Base-by-base conservation (phyloP, 768 basidiomycete species). In the Serendipita vermifera region DNA sequence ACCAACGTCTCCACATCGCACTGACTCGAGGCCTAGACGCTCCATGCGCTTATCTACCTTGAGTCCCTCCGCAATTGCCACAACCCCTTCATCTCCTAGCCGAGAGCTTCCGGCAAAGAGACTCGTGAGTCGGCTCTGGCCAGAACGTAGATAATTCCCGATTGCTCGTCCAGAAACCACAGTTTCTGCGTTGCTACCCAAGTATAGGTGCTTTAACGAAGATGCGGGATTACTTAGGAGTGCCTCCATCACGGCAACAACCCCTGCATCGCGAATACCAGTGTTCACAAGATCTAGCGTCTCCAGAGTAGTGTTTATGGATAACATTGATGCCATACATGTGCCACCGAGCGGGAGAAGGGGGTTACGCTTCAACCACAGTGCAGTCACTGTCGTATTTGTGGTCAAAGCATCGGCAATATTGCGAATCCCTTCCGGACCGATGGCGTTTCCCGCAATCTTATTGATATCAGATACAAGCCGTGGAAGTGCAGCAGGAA, bases 281-380 rank as follows among this genome's bases (percentile, higher is more conserved):
- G 59, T 60, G 55, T 58, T 60, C 38, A 59, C 59, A 33, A 60
- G 54, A 24, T 60, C 59, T 17, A 60, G 58, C 13, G 57, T 56
- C 35, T 58, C 38, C 11, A 60, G 55, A n/a, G 55, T 48, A 1
- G 40, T 56, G 31, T 60, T 60, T 2, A 32, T 20, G 22, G 38
- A 24, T 15, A 60, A 54, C 59, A 59, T 59, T 20, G 15, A 17
- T 22, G 58, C 40, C 15, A 60, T 17, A 33, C 38, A 29, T 5
- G n/a, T 20, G 5, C 54, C 58, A 22, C 59, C 59, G 5, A 29
- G 43, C n/a, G 59, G 53, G 7, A 59, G 59, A 31, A 60, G 54
- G n/a, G 55, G 55, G 39, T 60, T 60, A 27, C 59, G 57, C 38
- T 60, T 60, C 15, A 60, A 58, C 59, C 59, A 60, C 24, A 60